A percentile compares a stretch with the other conserved stretches of the same genome.
phyloP scores from a whole-genome alignment of 352 stramenopile genomes.

The Phytopythium cucurbitacearum region DNA sequence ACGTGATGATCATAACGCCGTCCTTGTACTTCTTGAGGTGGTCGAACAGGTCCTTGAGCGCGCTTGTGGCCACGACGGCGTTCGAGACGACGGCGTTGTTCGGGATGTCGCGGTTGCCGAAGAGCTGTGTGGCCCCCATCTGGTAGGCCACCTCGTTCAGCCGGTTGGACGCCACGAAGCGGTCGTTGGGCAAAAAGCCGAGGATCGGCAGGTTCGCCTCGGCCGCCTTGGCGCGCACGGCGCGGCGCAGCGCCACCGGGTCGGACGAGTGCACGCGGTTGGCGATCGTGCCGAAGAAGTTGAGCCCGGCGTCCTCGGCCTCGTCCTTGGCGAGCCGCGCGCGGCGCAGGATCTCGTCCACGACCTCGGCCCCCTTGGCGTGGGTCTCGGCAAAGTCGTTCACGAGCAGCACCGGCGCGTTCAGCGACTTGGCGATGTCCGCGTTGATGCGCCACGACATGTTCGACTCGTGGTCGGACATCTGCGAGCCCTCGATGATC shows the following conservation, averaged over 20 bases:
- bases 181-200: slow-evolving; percentile 59
- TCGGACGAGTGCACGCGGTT: slow-evolving; percentile 55
- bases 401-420: slow-evolving; percentile 54
- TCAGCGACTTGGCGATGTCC: slow-evolving; percentile 70
- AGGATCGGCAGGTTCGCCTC: slow-evolving; percentile 52
- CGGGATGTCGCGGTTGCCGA: slow-evolving; percentile 50
- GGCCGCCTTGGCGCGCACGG: slow-evolving; percentile 25
- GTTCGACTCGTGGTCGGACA: slow-evolving; percentile 53
- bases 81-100: slow-evolving; percentile 71
- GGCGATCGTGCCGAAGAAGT: slow-evolving; percentile 68
- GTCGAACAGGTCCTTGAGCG: slow-evolving; percentile 68
- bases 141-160: slow-evolving; percentile 72
- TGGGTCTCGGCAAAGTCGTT: slow-evolving; percentile 39
- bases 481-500: slow-evolving; percentile 73
- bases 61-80: slow-evolving; percentile 59
- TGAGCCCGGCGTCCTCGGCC: slow-evolving; percentile 48
- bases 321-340: slow-evolving; percentile 55
- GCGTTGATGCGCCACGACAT: slow-evolving; percentile 82
- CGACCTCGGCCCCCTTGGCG: slow-evolving; percentile 19
- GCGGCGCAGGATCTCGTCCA: slow-evolving; percentile 54
- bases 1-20: slow-evolving; percentile 71
- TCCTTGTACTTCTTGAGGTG: slow-evolving; percentile 81
- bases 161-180: slow-evolving; percentile 71
- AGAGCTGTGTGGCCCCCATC: slow-evolving; percentile 59
- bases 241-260: slow-evolving; percentile 25